Conservation (phyloP, 73 alveolate genomes). For the Durusdinium trenchii region DNA sequence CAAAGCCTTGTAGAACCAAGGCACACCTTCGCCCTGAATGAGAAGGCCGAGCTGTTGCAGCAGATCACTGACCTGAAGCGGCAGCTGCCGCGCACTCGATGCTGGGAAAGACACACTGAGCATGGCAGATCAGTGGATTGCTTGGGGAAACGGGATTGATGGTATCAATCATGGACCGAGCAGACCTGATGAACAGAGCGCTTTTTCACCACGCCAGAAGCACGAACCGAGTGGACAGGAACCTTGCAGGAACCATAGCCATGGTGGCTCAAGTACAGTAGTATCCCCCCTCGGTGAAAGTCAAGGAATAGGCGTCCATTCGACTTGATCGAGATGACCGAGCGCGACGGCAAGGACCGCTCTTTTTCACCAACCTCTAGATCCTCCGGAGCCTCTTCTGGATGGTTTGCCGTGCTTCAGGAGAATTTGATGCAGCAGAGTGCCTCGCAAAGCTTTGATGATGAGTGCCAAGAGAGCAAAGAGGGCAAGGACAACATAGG, state of each 20-base stretch:
- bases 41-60: constrained; percentile 76
- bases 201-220: too few relatives aligned
- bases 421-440: not conserved
- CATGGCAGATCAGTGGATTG: not conserved
- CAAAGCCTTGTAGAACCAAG: not conserved
- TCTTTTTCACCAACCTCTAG: too few relatives aligned
- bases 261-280: not conserved
- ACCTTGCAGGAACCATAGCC: not conserved
- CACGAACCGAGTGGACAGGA: not conserved
- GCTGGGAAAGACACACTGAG: not conserved
- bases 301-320: not conserved
- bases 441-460: not conserved
- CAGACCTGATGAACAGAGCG: not conserved
- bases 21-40: constrained; percentile 92
- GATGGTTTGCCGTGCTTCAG: constrained; percentile 25
- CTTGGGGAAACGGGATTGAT: not conserved
- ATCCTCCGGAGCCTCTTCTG: constrained; percentile 28
- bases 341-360: too few relatives aligned
- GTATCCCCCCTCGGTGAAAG: too few relatives aligned
- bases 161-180: not conserved
- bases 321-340: not conserved
- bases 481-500: not conserved
- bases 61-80: constrained; percentile 33
- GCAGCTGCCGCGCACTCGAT: constrained; percentile 19
- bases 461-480: not conserved